Conservation (phyloP, 1,139 yeast genomes). For the Candida sp. region DNA sequence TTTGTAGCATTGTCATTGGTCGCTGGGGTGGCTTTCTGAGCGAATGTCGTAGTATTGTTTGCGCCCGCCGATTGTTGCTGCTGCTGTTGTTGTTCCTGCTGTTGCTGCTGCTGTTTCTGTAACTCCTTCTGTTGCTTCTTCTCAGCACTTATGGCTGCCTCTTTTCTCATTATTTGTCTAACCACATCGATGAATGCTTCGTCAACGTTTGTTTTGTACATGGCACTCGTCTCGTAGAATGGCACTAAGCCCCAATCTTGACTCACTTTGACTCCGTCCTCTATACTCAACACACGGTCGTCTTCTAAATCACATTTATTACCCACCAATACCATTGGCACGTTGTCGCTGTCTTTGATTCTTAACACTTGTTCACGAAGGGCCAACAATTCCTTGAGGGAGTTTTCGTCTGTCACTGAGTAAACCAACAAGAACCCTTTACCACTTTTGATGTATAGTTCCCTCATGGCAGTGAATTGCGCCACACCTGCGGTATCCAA, state of each 20-base stretch:
- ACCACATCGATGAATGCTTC: constrained; percentile 92
- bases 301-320: constrained; percentile 83
- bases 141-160: constrained; percentile 54
- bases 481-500: constrained; percentile 59
- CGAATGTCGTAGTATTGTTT: not conserved
- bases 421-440: constrained; percentile 89
- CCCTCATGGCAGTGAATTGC: constrained; percentile 60
- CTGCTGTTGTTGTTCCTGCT: constrained; percentile 4
- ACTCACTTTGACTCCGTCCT: constrained; percentile 83
- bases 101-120: constrained; percentile 13
- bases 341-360: constrained; percentile 79
- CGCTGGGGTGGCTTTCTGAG: not conserved
- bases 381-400: constrained; percentile 80
- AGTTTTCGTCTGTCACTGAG: constrained; percentile 86
- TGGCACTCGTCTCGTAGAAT: constrained; percentile 94
- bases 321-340: constrained; percentile 89
- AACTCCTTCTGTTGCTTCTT: constrained; percentile 42
- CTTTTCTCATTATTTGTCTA: constrained; percentile 83
- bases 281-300: constrained; percentile 76
- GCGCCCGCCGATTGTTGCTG: not conserved
- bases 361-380: constrained; percentile 88
- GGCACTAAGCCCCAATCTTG: constrained; percentile 89
- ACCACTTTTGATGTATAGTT: constrained; percentile 83
- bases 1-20: not conserved
- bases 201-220: constrained; percentile 87